A percentile compares a stretch with the other conserved stretches of the same genome.
phyloP scores from a whole-genome alignment of 441 rosid species.

The Geranium incanum region DNA sequence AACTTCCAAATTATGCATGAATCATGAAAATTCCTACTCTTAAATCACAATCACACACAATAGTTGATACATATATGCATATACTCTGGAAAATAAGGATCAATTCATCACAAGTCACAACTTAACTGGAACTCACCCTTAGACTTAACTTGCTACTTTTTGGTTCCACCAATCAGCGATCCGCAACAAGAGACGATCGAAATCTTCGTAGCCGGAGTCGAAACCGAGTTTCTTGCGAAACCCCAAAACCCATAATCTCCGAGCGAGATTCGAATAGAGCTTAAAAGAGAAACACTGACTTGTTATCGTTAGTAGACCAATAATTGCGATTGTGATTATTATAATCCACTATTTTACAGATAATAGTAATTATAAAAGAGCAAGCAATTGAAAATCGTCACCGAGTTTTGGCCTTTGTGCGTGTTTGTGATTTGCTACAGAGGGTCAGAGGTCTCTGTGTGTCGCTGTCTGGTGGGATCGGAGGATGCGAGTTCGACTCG shows the following conservation, averaged over 20 bases:
- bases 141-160: too few species aligned
- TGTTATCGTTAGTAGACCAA: not conserved
- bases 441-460: conserved; percentile 28
- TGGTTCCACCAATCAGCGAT: not conserved
- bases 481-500: not conserved
- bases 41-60: too few species aligned
- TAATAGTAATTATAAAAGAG: not conserved
- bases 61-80: not conserved
- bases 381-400: not conserved
- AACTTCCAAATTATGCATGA: not conserved
- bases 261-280: conserved; percentile 44
- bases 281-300: conserved; percentile 32
- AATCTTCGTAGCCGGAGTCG: not conserved
- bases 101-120: not conserved
- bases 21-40: not conserved
- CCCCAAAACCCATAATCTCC: conserved; percentile 34
- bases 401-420: not conserved
- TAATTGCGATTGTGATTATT: not conserved
- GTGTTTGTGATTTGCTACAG: conserved; percentile 29
- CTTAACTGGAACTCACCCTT: not conserved
- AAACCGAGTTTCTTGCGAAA: conserved; percentile 8
- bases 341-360: not conserved
- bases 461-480: not conserved
- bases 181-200: not conserved
- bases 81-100: not conserved